Base-by-base conservation (phyloP, 768 basidiomycete species). In the Serendipita sp. region DNA sequence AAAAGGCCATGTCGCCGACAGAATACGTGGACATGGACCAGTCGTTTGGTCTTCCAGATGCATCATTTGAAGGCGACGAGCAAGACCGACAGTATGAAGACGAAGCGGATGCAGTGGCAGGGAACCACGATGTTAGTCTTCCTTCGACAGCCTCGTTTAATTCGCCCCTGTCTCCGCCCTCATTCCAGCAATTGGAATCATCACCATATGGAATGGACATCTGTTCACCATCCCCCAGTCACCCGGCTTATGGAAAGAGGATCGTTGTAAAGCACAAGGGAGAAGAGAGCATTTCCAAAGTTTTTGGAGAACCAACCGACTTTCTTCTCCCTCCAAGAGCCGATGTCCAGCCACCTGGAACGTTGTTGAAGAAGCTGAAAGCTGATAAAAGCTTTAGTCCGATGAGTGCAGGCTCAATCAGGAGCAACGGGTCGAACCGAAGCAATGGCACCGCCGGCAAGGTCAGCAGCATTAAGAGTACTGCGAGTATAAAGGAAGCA, bases 61-160 rank as follows among this genome's bases (percentile, higher is more conserved):
- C 55, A 10, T 60, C 55, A 10, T 37, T 60, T 2, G 48, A 52
- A 23, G 48, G n/a, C 10, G 31, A 23, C 1, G 18, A n/a, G 16
- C 18, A 33, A 18, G 18, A 52, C 31, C 2, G n/a, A 18, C 50
- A 66, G 4, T 53, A 46, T 27, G 66, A 66, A 8, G 40, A 40
- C 5, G 40, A 40, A 13, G 66, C 60, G 33, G 64, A 46, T 27
- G 45, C 50, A 4, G 52, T 13, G 6, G 63, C 27, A 27, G 31
- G 85, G n/a, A 87, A 70, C 40, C 79, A 89, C 55, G 89, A 91
- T 71, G 75, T 83, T 44, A 90, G 88, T 33, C 91, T 91, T 70
- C 87, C 87, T 4, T 89, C 88, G 34, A 87, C 80, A 66, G 84
- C 91, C 72, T 91, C 89, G 4, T 75, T 91, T 53, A 79, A 87